A percentile compares a stretch with the other conserved stretches of the same genome.
Evolutionary conservation across 495 filamentous ascomycete species (phyloP).

Genomic region (Trichoderma reesei): DNA sequence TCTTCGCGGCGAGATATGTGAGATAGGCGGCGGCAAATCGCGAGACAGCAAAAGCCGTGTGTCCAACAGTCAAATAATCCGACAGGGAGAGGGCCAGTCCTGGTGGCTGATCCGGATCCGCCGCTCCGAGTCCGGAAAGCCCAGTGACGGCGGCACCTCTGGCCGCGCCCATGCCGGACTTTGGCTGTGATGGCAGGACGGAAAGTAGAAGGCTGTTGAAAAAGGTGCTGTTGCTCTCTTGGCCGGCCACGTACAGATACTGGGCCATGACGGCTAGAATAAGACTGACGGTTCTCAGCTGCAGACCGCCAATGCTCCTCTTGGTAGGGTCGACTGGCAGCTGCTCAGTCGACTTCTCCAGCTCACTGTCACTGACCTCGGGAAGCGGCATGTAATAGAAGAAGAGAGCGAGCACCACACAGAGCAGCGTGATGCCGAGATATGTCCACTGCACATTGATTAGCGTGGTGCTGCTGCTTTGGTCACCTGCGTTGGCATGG

Average conservation of each 20-base stretch:
- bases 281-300: conserved; percentile 37
- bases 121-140: conserved; percentile 21
- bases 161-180: conserved; percentile 30
- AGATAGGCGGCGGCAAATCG: conserved; percentile 38
- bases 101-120: conserved; percentile 25
- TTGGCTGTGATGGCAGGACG: conserved; percentile 28
- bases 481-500: not conserved
- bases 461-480: conserved; percentile 23
- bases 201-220: conserved; percentile 41
- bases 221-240: conserved; percentile 60
- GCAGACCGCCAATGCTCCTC: conserved; percentile 23
- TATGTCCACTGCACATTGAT: conserved; percentile 73
- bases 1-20: conserved; percentile 41
- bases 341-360: conserved; percentile 32
- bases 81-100: conserved; percentile 47
- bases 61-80: conserved; percentile 40
- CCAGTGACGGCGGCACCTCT: conserved; percentile 18
- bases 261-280: conserved; percentile 57
- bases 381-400: conserved; percentile 50
- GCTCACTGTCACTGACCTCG: conserved; percentile 41
- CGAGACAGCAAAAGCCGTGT: conserved; percentile 36
- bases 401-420: conserved; percentile 51
- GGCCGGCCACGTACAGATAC: conserved; percentile 64
- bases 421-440: conserved; percentile 61
- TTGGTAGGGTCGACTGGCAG: conserved; percentile 33